These are phyloP conservation scores for Calonectria hawksworthii DNA, from an alignment of 2,329 filamentous ascomycete genomes.

Conservation along the genomic window DNA sequence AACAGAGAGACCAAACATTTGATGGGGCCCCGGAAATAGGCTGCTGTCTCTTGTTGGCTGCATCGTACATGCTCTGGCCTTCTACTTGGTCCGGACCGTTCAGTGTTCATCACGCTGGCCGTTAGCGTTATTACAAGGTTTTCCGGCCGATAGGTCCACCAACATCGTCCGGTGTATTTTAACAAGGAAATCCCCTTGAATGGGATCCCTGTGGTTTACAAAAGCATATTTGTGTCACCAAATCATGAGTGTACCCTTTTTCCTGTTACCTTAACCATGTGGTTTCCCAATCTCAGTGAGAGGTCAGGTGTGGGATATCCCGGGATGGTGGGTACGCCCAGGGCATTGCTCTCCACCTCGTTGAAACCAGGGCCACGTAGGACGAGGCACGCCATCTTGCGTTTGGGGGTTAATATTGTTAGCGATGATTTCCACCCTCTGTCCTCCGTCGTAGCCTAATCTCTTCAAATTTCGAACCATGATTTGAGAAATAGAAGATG, in stretches of 20 bases:
- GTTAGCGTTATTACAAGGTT: constrained; percentile 11
- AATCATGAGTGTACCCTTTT: background rate
- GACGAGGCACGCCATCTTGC: constrained; percentile 26
- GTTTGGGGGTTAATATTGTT: background rate
- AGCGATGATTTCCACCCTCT: background rate
- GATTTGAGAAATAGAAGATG: background rate
- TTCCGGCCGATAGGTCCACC: background rate
- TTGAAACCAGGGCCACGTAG: constrained; percentile 34
- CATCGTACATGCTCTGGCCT: background rate
- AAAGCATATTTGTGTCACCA: background rate
- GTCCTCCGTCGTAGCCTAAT: background rate
- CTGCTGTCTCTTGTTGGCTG: background rate
- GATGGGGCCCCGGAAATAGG: background rate
- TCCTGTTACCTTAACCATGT: background rate
- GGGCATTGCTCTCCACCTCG: constrained; percentile 27
- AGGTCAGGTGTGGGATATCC: constrained; percentile 6
- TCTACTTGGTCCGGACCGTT: background rate
- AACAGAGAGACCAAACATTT: background rate
- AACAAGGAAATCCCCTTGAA: background rate
- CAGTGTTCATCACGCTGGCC: background rate
- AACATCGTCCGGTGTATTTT: constrained; percentile 12
- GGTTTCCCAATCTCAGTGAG: background rate
- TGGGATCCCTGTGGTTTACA: background rate
- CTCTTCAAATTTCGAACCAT: background rate
- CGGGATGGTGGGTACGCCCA: constrained; percentile 16